Evolutionary conservation across 441 rosid genomes (phyloP), one percentile per base, ranked within the genome.

Genomic region (Pelargonium australe): DNA sequence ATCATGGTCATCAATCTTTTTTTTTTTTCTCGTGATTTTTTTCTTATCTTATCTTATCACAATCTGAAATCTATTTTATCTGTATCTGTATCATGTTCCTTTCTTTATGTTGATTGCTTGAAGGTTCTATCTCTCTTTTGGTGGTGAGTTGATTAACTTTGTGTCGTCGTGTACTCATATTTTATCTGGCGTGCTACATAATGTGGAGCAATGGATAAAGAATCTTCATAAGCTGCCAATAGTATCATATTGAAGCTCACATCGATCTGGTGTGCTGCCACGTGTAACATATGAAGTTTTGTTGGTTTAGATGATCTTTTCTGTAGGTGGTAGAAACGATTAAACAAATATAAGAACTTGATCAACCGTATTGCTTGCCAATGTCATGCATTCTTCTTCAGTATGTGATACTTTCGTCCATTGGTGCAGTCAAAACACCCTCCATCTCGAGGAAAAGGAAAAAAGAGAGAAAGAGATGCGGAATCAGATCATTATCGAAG

Each of bases 391-490:
- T 44, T 8, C 2, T 44, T 44, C 57, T 51, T 51, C 5, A 1
- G 17, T 51, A 13, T 51, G 57, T 51, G 5, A 51, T 13, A n/a
- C 17, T 51, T 14, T 3, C 19, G 5, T 51, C 57, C 4, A 10
- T 51, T 71, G 17, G 60, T 73, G 74, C 85, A 87, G 96, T 72
- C 91, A 85, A 74, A 89, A 89, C 73, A 87, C 87, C 45, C 73
- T 86, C 68, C 78, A 64, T 28, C 91, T 89, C 6, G 96, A 87
- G 79, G 96, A 87, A 79, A 89, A 89, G 83, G 93, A 86, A 79
- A 87, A 81, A 79, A 83, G 75, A 73, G 96, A 89, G 77, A 86
- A 89, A 78, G 93, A 85, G 66, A 78, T 84, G 88, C 82, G 96
- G 77, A 79, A 73, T 17, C 89, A 86, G 85, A 81, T 89, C 53